A percentile compares a stretch with the other conserved stretches of the same genome.
phyloP scores from a whole-genome alignment of 495 filamentous ascomycete species.

The Hypoxylon fuscum region DNA sequence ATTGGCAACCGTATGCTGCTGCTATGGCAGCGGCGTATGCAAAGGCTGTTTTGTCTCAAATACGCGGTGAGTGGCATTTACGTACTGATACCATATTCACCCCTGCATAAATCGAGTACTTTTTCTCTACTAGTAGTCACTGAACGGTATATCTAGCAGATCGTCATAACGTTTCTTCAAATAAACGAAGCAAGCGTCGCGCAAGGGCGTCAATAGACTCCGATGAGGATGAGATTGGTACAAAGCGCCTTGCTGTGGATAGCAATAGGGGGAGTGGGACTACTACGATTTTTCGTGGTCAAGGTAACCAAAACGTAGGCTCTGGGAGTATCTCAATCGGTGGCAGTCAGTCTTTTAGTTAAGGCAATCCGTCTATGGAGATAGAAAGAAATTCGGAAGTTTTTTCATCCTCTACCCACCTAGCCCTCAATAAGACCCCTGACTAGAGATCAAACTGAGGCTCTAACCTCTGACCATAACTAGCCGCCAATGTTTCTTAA shows the following conservation, averaged over 20 bases:
- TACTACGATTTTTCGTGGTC: not conserved
- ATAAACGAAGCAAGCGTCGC: not conserved
- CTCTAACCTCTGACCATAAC: no score
- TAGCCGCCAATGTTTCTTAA: no score
- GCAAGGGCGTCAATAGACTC: not conserved
- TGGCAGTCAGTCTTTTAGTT: conserved; percentile 5
- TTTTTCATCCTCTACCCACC: not conserved
- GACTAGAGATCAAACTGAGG: no score
- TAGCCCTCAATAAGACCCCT: no score
- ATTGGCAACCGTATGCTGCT: conserved; percentile 51
- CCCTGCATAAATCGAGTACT: no score
- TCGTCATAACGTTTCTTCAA: no score
- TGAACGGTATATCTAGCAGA: no score
- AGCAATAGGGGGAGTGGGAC: not conserved
- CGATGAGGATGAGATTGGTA: not conserved
- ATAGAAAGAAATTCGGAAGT: not conserved
- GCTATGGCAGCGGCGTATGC: conserved; percentile 53
- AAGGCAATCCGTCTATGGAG: not conserved
- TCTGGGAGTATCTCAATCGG: conserved; percentile 20
- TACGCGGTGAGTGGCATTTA: conserved; percentile 6
- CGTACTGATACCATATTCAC: no score
- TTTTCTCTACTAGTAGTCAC: no score
- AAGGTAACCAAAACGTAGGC: conserved; percentile 16
- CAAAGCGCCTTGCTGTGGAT: not conserved
- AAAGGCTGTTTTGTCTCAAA: conserved; percentile 43